A percentile compares a stretch with the other conserved stretches of the same genome.
Conservation (phyloP, 805 yeast genomes). For the Lachancea fermentati region DNA sequence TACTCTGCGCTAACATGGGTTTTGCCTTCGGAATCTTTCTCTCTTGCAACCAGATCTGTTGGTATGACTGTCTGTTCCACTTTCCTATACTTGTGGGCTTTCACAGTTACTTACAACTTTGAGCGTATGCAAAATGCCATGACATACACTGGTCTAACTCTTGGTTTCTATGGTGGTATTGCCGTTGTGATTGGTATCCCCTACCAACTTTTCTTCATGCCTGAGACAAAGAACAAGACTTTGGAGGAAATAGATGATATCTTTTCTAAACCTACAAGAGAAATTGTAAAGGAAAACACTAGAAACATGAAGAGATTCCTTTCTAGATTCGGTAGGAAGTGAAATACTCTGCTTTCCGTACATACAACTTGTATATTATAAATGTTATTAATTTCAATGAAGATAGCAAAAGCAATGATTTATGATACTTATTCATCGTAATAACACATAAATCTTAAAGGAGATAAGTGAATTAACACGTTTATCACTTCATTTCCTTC, state of each 20-base stretch:
- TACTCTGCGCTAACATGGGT: conserved; percentile 68
- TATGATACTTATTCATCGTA: no score
- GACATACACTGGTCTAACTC: conserved; percentile 55
- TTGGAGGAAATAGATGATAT: conserved; percentile 67
- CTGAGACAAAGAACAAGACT: conserved; percentile 67
- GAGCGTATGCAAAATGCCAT: conserved; percentile 48
- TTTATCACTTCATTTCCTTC: no score
- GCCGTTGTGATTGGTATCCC: conserved; percentile 48
- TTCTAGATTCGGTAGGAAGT: no score
- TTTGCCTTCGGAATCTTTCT: conserved; percentile 59
- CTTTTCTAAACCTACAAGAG: conserved; percentile 43
- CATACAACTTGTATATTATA: no score
- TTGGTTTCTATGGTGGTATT: conserved; percentile 66
- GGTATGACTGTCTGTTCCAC: conserved; percentile 61
- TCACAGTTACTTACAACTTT: conserved; percentile 61
- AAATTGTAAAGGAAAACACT: conserved; percentile 30
- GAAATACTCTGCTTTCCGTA: no score
- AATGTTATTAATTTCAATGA: no score
- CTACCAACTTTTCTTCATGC: conserved; percentile 54
- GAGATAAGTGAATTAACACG: no score
- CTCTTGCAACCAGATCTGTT: conserved; percentile 51
- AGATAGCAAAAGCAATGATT: no score
- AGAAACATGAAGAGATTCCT: conserved; percentile 15
- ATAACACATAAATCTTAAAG: no score
- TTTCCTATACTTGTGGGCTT: conserved; percentile 54